phyloP scores from a whole-genome alignment of 345 rosid genomes.

The Gossypium arboreum region DNA sequence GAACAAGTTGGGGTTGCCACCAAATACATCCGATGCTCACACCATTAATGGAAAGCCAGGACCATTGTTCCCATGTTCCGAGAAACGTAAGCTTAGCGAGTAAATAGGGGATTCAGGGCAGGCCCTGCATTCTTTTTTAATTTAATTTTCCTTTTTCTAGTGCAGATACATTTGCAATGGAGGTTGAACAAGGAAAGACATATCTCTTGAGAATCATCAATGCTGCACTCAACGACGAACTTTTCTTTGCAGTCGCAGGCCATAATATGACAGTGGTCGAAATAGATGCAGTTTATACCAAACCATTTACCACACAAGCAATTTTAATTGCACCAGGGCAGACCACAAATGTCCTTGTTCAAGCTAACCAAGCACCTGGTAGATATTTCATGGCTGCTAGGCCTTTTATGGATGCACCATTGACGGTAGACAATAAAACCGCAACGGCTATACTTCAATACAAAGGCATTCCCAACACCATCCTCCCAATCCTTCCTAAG shows the following conservation, averaged over 20 bases:
- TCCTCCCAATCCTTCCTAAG: slow-evolving; percentile 27
- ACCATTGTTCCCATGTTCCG: too few relatives aligned
- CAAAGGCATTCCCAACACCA: slow-evolving; percentile 28
- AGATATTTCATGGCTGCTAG: slow-evolving; percentile 60
- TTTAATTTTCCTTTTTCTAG: neutral
- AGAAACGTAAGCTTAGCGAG: too few relatives aligned
- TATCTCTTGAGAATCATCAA: slow-evolving; percentile 55
- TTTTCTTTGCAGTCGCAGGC: slow-evolving; percentile 55
- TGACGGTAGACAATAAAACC: slow-evolving; percentile 44
- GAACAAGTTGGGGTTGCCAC: too few relatives aligned
- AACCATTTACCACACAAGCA: slow-evolving; percentile 49
- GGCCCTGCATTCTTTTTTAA: neutral
- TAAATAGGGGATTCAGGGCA: neutral
- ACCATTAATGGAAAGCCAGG: too few relatives aligned
- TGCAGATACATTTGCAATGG: slow-evolving; percentile 39
- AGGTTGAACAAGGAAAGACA: slow-evolving; percentile 49
- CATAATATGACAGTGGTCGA: slow-evolving; percentile 64
- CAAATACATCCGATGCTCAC: too few relatives aligned
- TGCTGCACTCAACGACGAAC: slow-evolving; percentile 68
- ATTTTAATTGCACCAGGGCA: slow-evolving; percentile 58
- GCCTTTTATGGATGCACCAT: slow-evolving; percentile 53
- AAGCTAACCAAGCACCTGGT: slow-evolving; percentile 43
- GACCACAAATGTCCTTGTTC: slow-evolving; percentile 61
- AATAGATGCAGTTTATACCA: slow-evolving; percentile 56
- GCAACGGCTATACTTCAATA: slow-evolving; percentile 59